Percentiles rank a stretch among this genome's conserved stretches.
phyloP scores from a whole-genome alignment of 495 filamentous ascomycete species.

The Tuber umbilicatum region DNA sequence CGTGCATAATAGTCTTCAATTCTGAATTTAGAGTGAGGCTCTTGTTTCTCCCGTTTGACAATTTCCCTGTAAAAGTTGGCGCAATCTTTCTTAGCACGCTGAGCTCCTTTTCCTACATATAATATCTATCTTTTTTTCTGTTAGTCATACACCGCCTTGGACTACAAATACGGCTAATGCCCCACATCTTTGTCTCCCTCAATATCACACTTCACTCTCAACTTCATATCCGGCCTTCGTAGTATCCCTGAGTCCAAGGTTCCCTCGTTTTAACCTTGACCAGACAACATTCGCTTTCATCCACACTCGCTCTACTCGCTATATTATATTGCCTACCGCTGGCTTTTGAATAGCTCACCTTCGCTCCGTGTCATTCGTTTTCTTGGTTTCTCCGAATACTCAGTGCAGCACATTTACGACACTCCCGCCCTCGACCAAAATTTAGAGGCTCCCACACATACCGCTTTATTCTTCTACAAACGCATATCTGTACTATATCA shows the following conservation, averaged over 20 bases:
- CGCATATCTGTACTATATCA: background rate
- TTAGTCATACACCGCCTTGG: background rate
- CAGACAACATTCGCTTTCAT: conserved; percentile 5
- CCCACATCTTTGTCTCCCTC: background rate
- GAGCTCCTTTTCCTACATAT: background rate
- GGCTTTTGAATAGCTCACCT: conserved; percentile 2
- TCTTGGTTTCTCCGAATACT: background rate
- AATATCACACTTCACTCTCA: background rate
- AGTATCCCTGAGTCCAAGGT: conserved; percentile 3
- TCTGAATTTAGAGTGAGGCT: conserved; percentile 1
- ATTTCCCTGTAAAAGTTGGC: background rate
- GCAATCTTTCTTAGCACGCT: background rate
- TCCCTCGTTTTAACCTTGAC: conserved; percentile 4
- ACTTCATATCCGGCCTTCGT: conserved; percentile 1
- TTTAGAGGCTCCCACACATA: background rate
- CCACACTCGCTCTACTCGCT: conserved; percentile 1
- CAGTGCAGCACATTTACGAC: background rate
- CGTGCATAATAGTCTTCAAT: background rate
- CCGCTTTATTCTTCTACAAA: background rate
- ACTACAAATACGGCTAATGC: background rate
- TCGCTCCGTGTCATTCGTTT: conserved; percentile 1
- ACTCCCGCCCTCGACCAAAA: background rate
- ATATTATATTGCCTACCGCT: background rate
- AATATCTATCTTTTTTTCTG: background rate
- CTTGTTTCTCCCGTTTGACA: background rate